A percentile compares a stretch with the other conserved stretches of the same genome.
Conservation (phyloP, 257 asterid genomes). For the Solanum tarijense region DNA sequence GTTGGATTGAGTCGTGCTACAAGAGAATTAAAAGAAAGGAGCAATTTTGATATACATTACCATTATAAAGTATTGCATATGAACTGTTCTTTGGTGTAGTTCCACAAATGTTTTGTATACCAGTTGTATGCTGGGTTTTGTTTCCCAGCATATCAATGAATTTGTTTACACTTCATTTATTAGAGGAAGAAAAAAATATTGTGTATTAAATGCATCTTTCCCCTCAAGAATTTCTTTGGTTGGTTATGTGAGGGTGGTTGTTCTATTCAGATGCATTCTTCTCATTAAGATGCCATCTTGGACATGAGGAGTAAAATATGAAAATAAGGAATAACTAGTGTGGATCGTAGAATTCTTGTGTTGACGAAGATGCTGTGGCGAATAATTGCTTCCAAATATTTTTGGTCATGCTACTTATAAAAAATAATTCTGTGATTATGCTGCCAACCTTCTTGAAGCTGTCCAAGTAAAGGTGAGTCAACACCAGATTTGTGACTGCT, state of each 20-base stretch:
- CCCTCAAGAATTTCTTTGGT: background rate
- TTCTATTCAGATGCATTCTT: background rate
- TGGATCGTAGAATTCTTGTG: background rate
- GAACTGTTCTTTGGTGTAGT: background rate
- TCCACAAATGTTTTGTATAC: background rate
- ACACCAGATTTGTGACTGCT: background rate
- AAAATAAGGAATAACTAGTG: background rate
- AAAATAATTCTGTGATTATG: background rate
- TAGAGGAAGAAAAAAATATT: background rate
- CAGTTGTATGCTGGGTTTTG: background rate
- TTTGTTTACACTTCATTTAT: background rate
- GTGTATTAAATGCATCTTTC: background rate
- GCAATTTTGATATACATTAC: background rate
- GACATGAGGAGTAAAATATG: background rate
- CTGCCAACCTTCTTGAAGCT: background rate
- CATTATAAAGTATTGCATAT: background rate
- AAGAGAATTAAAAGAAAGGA: background rate
- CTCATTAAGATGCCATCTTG: background rate
- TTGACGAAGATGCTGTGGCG: background rate
- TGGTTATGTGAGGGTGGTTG: background rate
- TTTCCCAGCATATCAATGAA: background rate
- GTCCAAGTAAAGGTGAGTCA: background rate
- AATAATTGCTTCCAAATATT: background rate
- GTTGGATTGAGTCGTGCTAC: background rate
- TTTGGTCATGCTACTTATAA: background rate